Percentiles rank a stretch among this genome's conserved stretches.
Evolutionary conservation across 805 yeast genomes (phyloP).

Genomic region (Wickerhamiella qilinensis): DNA sequence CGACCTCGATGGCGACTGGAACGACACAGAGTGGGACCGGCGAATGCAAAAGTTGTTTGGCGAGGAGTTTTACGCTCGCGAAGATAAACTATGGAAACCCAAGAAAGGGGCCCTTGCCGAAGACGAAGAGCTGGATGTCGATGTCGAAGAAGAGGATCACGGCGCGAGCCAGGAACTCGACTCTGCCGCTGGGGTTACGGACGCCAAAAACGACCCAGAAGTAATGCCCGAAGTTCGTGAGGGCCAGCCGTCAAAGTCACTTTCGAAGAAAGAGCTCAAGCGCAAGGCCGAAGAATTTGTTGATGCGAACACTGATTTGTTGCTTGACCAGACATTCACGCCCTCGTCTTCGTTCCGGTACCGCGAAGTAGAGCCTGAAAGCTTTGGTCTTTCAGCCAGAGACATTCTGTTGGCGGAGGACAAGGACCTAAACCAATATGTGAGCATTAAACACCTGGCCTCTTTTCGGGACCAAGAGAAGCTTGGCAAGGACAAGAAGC

Average conservation of each 20-base stretch:
- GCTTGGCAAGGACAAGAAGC: conserved; percentile 62
- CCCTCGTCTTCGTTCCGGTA: conserved; percentile 51
- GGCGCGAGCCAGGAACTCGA: conserved; percentile 10
- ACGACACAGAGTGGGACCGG: conserved; percentile 79
- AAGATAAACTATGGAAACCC: conserved; percentile 46
- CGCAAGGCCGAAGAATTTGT: conserved; percentile 63
- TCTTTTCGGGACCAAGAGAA: conserved; percentile 71
- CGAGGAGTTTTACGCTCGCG: conserved; percentile 59
- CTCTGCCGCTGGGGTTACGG: conserved; percentile 8
- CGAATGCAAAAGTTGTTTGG: conserved; percentile 73
- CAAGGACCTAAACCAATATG: conserved; percentile 61
- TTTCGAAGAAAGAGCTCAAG: conserved; percentile 43
- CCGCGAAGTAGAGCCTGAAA: conserved; percentile 89
- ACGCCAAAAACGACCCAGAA: conserved; percentile 15
- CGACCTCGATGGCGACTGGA: conserved; percentile 74
- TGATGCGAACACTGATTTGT: conserved; percentile 49
- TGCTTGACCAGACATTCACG: conserved; percentile 40
- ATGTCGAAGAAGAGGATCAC: conserved; percentile 24
- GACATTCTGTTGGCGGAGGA: conserved; percentile 89
- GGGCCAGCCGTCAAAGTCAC: conserved; percentile 35
- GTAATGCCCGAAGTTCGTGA: conserved; percentile 12
- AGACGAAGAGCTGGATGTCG: conserved; percentile 28
- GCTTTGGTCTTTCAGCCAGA: conserved; percentile 69
- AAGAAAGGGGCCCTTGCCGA: conserved; percentile 23
- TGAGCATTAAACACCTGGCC: conserved; percentile 84